Percentiles rank a stretch among this genome's conserved stretches.
phyloP scores from a whole-genome alignment of 2,329 filamentous ascomycete species.

The Pestalotiopsis sp. region DNA sequence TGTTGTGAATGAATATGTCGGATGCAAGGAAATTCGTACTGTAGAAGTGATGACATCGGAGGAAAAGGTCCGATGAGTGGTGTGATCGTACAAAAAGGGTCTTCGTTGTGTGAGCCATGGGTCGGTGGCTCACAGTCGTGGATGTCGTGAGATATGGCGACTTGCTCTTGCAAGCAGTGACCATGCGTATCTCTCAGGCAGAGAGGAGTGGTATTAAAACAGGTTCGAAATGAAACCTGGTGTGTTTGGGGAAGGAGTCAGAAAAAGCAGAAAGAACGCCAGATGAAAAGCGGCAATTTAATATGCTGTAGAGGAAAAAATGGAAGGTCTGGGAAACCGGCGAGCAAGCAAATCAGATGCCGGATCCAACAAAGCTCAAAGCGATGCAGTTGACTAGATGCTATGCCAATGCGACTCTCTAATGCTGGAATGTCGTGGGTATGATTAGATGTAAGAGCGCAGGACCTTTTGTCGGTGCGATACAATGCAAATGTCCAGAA shows the following conservation, averaged over 20 bases:
- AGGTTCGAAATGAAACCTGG: not conserved
- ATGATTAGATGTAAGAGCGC: conserved; percentile 21
- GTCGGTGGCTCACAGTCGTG: conserved; percentile 19
- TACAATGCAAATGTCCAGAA: conserved; percentile 2
- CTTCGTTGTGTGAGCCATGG: conserved; percentile 18
- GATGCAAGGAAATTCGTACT: conserved; percentile 27
- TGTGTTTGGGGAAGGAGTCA: conserved; percentile 6
- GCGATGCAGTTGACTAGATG: conserved; percentile 31
- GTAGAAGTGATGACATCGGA: conserved; percentile 19
- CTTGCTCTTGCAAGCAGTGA: conserved; percentile 12
- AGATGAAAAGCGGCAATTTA: not conserved
- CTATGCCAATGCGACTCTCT: conserved; percentile 34
- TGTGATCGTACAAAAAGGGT: conserved; percentile 19
- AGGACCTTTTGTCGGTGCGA: conserved; percentile 14
- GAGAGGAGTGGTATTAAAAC: conserved; percentile 5
- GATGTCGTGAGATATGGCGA: conserved; percentile 13
- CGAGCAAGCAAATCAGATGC: conserved; percentile 29
- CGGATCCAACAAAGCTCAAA: conserved; percentile 31
- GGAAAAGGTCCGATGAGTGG: conserved; percentile 18
- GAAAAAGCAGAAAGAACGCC: conserved; percentile 6
- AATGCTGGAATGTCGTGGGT: conserved; percentile 29
- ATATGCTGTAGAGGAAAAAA: conserved; percentile 22
- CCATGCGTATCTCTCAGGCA: conserved; percentile 17
- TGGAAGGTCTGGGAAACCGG: conserved; percentile 19
- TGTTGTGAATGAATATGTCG: conserved; percentile 18